Conservation (phyloP, 306 rosid species). For the Rubus idaeus region DNA sequence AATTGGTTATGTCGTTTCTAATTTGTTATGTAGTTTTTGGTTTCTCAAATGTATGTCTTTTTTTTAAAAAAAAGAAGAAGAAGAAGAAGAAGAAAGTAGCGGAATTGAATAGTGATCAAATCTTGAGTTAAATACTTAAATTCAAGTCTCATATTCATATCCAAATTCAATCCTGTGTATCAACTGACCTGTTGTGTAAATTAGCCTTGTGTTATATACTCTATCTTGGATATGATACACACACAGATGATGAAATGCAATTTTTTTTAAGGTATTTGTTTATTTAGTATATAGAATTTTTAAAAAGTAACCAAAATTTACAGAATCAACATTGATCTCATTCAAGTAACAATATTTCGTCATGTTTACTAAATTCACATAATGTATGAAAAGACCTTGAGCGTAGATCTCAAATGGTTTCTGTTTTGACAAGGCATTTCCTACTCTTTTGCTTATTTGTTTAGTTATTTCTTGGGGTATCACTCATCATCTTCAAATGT, state of each 20-base stretch:
- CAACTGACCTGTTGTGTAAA: background rate
- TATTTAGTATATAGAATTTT: background rate
- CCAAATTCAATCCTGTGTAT: background rate
- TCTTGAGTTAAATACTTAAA: background rate
- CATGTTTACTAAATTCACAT: background rate
- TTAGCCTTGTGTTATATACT: background rate
- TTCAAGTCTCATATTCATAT: background rate
- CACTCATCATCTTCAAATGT: background rate
- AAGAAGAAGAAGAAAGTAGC: no score
- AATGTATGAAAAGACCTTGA: background rate
- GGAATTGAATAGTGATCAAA: background rate
- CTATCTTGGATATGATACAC: no score
- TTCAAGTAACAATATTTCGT: background rate
- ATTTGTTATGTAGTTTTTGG: background rate
- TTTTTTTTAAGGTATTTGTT: background rate
- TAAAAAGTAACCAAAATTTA: background rate
- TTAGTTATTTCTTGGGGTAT: background rate
- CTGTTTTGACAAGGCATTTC: background rate
- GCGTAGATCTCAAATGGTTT: background rate
- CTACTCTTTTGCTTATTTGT: background rate
- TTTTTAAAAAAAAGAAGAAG: no score
- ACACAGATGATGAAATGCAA: background rate
- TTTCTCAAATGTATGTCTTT: background rate
- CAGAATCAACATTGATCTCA: background rate
- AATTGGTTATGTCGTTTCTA: background rate